Base-by-base conservation (phyloP, 257 asterid genomes). In the Haberlea rhodopensis region DNA sequence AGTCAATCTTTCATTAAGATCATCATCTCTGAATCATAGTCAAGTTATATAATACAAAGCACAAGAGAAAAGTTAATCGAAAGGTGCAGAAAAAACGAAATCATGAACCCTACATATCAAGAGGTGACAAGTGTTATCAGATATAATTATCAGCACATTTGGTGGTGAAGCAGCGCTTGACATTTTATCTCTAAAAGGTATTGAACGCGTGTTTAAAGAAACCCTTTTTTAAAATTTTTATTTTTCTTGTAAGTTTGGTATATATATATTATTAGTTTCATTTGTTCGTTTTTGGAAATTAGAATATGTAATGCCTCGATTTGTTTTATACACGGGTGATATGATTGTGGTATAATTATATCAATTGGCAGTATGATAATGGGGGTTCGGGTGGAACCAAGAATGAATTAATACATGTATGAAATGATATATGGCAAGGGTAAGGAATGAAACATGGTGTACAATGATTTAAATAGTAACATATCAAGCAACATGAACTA, bases 81-180 rank as follows among this genome's bases (percentile, higher is more conserved):
- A 65, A 58, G 23, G 56, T n/a, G 68, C 58, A 66, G 18, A 48
- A 15, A 48, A 55, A 59, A 67, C 13, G 53, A 40, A 60, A 81
- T 69, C 37, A 78, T 73, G 80, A 80, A 66, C 71, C 71, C 71
- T 73, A 66, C 81, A 52, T 67, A 79, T 81, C 63, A 65, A 67
- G 54, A 73, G 60, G 64, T 67, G 83, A 74, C 90, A 81, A 78
- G 84, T 82, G 82, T 67, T 78, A 74, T 77, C 78, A 79, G 75
- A 70, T 73, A 80, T 84, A 75, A 86, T 86, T 73, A 82, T 84
- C 74, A 81, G 79, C 74, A 76, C 79, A 73, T 78, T 78, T 80
- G 85, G 78, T 81, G 82, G 71, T 75, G 59, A 76, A n/a, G 79
- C 67, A 70, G 67, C 66, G 53, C 63, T 77, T 73, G 75, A 75